Evolutionary conservation across 371 early-diverging fungal genomes (phyloP).

Genomic region (Zopfochytrium polystomum): DNA sequence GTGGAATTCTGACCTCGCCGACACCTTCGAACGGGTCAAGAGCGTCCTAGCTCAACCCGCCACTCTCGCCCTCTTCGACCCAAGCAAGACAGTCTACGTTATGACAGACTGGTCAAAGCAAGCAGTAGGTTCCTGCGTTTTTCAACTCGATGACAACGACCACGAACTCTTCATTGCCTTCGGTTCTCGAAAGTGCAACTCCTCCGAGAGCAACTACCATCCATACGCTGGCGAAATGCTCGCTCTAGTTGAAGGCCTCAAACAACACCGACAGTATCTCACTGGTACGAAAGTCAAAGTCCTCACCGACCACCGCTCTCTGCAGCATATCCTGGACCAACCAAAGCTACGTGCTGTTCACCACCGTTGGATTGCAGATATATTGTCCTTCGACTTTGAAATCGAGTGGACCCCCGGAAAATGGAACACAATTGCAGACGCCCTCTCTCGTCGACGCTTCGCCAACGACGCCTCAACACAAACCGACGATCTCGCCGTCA

Average conservation of each 20-base stretch:
- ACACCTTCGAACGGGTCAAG: not conserved
- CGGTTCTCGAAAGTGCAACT: too few relatives aligned
- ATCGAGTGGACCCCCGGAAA: conserved; percentile 14
- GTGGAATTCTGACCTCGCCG: not conserved
- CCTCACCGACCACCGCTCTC: too few relatives aligned
- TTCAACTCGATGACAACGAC: conserved; percentile 10
- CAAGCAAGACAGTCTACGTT: conserved; percentile 5
- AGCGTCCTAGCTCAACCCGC: not conserved
- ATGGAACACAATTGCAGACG: too few relatives aligned
- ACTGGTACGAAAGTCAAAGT: too few relatives aligned
- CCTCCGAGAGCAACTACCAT: conserved; percentile 6
- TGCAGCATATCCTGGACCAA: too few relatives aligned
- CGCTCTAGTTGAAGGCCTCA: too few relatives aligned
- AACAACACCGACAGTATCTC: too few relatives aligned
- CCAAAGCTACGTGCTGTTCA: conserved; percentile 16
- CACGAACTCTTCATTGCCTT: too few relatives aligned
- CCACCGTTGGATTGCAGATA: conserved; percentile 16
- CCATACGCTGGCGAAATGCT: conserved; percentile 5
- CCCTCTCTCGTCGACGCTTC: conserved; percentile 8
- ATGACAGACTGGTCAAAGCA: too few relatives aligned
- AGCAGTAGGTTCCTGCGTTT: conserved; percentile 9
- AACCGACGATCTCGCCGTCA: not conserved
- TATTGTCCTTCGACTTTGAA: conserved; percentile 9
- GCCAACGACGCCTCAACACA: not conserved
- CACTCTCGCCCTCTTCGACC: conserved; percentile 14